Evolutionary conservation across 441 rosid genomes (phyloP).

Genomic region (Syzygium syzygioides): DNA sequence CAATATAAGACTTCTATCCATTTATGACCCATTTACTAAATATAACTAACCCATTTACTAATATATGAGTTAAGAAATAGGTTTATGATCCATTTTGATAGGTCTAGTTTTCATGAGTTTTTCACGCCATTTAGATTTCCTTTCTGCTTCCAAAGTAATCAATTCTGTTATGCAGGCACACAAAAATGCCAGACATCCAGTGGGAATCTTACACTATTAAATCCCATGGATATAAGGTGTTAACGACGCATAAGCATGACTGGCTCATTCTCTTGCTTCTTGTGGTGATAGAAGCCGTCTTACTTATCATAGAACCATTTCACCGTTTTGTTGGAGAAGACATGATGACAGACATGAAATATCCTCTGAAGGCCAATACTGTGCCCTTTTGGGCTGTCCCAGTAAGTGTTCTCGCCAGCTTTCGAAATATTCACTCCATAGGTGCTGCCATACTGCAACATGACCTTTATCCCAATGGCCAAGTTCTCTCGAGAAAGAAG

Average conservation of each 20-base stretch:
- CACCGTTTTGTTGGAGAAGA: conserved; percentile 81
- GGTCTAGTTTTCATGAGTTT: not conserved
- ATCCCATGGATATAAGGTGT: conserved; percentile 70
- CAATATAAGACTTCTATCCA: too few relatives aligned
- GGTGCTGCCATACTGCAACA: not conserved
- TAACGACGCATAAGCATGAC: conserved; percentile 67
- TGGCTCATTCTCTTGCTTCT: conserved; percentile 81
- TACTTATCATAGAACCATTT: conserved; percentile 72
- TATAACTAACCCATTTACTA: too few relatives aligned
- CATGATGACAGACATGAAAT: conserved; percentile 69
- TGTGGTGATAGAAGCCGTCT: conserved; percentile 36
- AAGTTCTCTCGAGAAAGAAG: not conserved
- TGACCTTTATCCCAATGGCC: not conserved
- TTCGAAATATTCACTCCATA: not conserved
- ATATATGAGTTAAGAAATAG: too few relatives aligned
- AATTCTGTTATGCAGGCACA: not conserved
- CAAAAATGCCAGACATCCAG: not conserved
- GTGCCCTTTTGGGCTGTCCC: conserved; percentile 89
- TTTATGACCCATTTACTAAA: too few relatives aligned
- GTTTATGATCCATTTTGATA: too few relatives aligned
- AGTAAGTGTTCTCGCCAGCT: conserved; percentile 17
- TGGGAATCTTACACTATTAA: conserved; percentile 47
- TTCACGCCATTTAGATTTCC: not conserved
- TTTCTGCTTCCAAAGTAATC: not conserved
- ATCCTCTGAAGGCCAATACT: conserved; percentile 72